These are phyloP conservation scores for Sonneratia alba DNA, from an alignment of 345 rosid species.

Conservation along the genomic window DNA sequence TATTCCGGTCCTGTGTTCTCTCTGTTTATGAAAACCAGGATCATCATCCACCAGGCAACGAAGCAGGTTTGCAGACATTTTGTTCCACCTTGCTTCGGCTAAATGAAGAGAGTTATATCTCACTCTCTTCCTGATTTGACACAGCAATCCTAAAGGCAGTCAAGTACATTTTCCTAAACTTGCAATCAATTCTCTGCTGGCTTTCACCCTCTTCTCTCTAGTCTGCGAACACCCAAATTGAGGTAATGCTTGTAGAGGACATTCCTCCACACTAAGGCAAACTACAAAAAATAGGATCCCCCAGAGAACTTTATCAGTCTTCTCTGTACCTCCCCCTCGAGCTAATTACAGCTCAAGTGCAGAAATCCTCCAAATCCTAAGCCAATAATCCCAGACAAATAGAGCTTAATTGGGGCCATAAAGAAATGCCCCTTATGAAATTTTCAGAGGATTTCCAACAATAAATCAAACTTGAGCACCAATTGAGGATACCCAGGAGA, in stretches of 20 bases:
- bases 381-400: background rate
- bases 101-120: background rate
- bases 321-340: background rate
- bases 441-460: background rate
- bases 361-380: background rate
- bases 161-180: background rate
- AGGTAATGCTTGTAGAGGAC: background rate
- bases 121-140: background rate
- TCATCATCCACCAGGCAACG: constrained; percentile 82
- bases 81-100: background rate
- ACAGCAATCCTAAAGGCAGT: background rate
- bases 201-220: background rate
- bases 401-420: background rate
- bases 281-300: background rate
- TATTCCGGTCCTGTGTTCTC: constrained; percentile 83
- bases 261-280: background rate
- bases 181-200: background rate
- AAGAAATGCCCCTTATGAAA: background rate
- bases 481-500: background rate
- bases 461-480: background rate
- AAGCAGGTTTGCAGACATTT: constrained; percentile 86
- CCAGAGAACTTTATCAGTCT: background rate
- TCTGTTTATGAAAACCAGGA: constrained; percentile 78
- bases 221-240: too few species aligned
- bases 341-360: background rate